These are phyloP conservation scores for Aphanocladium album DNA, from an alignment of 2,329 filamentous ascomycete genomes.

Conservation along the genomic window DNA sequence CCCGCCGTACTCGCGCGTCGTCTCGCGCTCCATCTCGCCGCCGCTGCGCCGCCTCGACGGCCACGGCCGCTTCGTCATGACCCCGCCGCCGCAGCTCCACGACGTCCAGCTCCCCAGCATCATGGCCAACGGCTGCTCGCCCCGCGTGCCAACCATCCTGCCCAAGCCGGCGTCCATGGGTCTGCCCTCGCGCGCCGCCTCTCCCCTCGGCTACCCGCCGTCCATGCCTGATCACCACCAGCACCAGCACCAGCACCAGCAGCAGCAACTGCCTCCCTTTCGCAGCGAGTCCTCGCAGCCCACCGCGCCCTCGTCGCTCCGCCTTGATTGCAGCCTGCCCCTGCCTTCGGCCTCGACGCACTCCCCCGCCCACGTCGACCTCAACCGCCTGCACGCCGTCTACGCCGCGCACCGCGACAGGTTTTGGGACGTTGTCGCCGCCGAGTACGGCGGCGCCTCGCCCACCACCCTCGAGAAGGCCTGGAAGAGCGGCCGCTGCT, in stretches of 20 bases:
- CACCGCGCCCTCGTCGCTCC: constrained; percentile 42
- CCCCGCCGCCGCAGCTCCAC: constrained; percentile 39
- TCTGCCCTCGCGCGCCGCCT: constrained; percentile 33
- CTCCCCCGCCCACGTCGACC: constrained; percentile 48
- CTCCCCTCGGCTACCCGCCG: constrained; percentile 36
- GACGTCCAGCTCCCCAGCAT: constrained; percentile 51
- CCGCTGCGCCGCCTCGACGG: constrained; percentile 29
- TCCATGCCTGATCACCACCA: constrained; percentile 41
- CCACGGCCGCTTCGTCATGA: constrained; percentile 36
- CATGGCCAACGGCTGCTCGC: constrained; percentile 37
- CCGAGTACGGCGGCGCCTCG: constrained; percentile 62
- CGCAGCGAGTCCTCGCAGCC: constrained; percentile 27
- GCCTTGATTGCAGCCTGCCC: constrained; percentile 55
- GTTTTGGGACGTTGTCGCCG: constrained; percentile 69
- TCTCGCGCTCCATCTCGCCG: constrained; percentile 45
- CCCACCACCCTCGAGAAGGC: constrained; percentile 63
- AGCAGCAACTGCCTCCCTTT: constrained; percentile 41
- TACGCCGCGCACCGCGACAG: constrained; percentile 64
- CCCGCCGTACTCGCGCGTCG: constrained; percentile 43
- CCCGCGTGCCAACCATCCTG: constrained; percentile 56
- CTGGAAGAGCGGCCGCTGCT: constrained; percentile 51
- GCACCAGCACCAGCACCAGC: constrained; percentile 39
- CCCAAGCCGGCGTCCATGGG: constrained; percentile 57
- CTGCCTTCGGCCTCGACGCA: constrained; percentile 28
- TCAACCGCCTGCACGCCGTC: constrained; percentile 61